Evolutionary conservation across 2,329 filamentous ascomycete species (phyloP), one percentile per base, ranked within the genome.

Genomic region (Pseudogymnoascus sp.): DNA sequence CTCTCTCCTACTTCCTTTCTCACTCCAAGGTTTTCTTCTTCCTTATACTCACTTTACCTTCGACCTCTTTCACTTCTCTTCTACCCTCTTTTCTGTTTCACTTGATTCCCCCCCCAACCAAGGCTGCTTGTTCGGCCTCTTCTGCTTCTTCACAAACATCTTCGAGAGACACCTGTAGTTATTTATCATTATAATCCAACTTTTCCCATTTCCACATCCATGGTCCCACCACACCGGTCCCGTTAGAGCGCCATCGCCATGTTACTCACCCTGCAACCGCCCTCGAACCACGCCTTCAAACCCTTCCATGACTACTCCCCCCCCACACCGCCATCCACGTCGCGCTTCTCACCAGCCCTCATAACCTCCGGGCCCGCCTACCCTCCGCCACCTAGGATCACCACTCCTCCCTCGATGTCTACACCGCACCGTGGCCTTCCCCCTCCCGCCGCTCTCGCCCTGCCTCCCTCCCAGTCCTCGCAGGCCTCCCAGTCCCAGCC

Each of bases 401-500:
- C 81, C 65, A 75, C 77, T 66, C 74, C 75, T 70, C 79, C 82
- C 77, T 78, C 77, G 75, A 90, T 90, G 88, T 87, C 87, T 72
- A 84, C 82, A 72, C 82, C 86, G 75, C 87, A 88, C 75, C 84
- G 87, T 76, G 85, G 84, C 70, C 78, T 90, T 78, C 88, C 88
- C 73, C 84, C 84, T 64, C 86, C 88, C 76, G 83, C 84, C 70
- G 83, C 84, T 73, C 84, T 89, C 82, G 81, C 82, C 70, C 76
- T 88, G 68, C 79, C 84, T 66, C 77, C 90, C 78, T 88, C 88
- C 73, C 84, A 84, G 63, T 86, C 88, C 76, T 83, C 84, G 70
- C 83, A 84, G 73, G 84, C 89, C 82, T 81, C 82, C 69, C 76
- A 88, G 68, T 79, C 84, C 66, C 76, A 76, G 68, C 73, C 72